These are phyloP conservation scores for Collybia nuda DNA, from an alignment of 768 basidiomycete genomes.

Conservation along the genomic window DNA sequence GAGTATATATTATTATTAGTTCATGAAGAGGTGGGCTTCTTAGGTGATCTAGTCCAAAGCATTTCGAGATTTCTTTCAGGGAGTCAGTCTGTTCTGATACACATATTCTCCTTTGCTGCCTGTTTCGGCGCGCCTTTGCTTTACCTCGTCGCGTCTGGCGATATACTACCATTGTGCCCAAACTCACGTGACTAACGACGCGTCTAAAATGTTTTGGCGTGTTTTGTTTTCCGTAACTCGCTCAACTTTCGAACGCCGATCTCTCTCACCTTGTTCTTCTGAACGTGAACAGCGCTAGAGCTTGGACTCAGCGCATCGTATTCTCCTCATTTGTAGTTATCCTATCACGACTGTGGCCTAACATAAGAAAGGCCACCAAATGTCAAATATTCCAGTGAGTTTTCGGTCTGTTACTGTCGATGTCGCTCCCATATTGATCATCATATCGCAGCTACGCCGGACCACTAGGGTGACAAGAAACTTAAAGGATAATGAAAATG, in stretches of 20 bases:
- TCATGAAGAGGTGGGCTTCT: too few species aligned
- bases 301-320: neutral
- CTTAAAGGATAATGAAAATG: slow-evolving; percentile 65
- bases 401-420: neutral
- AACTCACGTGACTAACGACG: slow-evolving; percentile 11
- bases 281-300: neutral
- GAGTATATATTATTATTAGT: too few species aligned
- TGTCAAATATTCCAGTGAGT: slow-evolving; percentile 36
- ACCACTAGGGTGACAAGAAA: slow-evolving; percentile 56
- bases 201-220: slow-evolving; percentile 12
- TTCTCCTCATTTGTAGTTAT: too few species aligned
- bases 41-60: too few species aligned
- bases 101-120: too few species aligned
- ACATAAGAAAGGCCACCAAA: neutral
- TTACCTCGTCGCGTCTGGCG: too few species aligned
- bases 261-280: slow-evolving; percentile 4
- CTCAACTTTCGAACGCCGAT: slow-evolving; percentile 9
- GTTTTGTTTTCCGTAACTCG: slow-evolving; percentile 10
- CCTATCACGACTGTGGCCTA: too few species aligned
- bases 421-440: neutral
- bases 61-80: too few species aligned
- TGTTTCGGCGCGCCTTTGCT: too few species aligned
- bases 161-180: too few species aligned
- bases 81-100: too few species aligned
- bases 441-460: slow-evolving; percentile 54